Percentiles rank a stretch among this genome's conserved stretches.
These are phyloP conservation scores for Lachnellula hyalina DNA, from an alignment of 2,329 filamentous ascomycete species.

Conservation along the genomic window DNA sequence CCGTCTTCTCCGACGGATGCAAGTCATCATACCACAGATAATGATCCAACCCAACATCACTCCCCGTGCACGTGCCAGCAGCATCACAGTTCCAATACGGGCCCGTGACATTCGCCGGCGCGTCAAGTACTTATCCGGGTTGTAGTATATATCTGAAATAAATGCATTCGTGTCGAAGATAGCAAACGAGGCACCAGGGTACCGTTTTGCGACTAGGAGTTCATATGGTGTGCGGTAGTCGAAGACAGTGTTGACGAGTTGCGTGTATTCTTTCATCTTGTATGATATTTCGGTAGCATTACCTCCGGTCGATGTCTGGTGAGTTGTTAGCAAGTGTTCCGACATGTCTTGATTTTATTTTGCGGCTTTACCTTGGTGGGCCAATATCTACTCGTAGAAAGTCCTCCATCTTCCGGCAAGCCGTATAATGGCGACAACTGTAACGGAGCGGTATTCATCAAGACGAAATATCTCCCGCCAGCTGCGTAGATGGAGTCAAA, in stretches of 20 bases:
- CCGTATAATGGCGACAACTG: slow-evolving; percentile 65
- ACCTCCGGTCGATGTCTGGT: slow-evolving; percentile 38
- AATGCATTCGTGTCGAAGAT: slow-evolving; percentile 63
- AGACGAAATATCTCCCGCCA: slow-evolving; percentile 65
- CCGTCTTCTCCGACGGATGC: slow-evolving; percentile 63
- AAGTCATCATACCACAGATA: slow-evolving; percentile 72
- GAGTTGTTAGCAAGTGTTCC: neutral
- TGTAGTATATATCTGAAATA: slow-evolving; percentile 58
- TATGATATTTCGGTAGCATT: slow-evolving; percentile 41
- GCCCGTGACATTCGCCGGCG: slow-evolving; percentile 57
- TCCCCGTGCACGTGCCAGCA: slow-evolving; percentile 31
- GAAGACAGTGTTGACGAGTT: slow-evolving; percentile 44
- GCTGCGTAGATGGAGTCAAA: slow-evolving; percentile 59
- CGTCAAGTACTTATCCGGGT: slow-evolving; percentile 58
- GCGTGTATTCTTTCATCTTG: slow-evolving; percentile 47
- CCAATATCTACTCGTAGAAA: slow-evolving; percentile 42
- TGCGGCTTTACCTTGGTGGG: slow-evolving; percentile 23
- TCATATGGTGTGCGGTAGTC: slow-evolving; percentile 46
- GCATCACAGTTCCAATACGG: slow-evolving; percentile 50
- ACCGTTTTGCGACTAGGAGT: slow-evolving; percentile 39
- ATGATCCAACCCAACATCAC: slow-evolving; percentile 42
- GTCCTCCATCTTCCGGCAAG: slow-evolving; percentile 38
- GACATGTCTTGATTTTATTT: neutral
- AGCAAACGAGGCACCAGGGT: slow-evolving; percentile 56
- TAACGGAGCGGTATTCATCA: slow-evolving; percentile 65